These are phyloP conservation scores for Eimeria brunetti DNA, from an alignment of 169 alveolate genomes.

Conservation along the genomic window DNA sequence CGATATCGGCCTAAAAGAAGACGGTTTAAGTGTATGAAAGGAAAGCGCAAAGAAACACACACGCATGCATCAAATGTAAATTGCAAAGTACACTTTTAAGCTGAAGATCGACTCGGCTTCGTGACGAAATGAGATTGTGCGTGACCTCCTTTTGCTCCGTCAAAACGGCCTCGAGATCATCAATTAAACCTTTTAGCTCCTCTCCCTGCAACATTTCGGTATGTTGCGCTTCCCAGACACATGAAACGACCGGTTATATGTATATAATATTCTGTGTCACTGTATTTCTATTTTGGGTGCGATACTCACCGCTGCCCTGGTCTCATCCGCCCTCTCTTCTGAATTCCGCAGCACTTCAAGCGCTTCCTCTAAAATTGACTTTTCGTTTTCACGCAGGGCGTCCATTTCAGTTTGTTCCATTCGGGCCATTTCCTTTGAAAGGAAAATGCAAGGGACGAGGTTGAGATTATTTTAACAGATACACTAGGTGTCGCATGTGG, in stretches of 20 bases:
- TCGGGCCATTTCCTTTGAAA: neutral
- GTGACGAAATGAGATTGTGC: neutral
- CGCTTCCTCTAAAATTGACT: neutral
- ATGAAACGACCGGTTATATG: too few relatives aligned
- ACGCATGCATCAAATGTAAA: neutral
- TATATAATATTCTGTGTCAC: too few relatives aligned
- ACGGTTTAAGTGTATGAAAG: neutral
- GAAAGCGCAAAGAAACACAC: neutral
- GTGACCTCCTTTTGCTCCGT: conserved; percentile 21
- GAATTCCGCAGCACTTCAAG: neutral
- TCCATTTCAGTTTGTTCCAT: conserved; percentile 46
- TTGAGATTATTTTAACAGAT: neutral
- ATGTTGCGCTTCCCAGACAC: neutral
- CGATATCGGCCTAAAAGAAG: neutral
- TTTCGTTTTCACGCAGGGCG: neutral
- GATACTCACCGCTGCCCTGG: neutral
- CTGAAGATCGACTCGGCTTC: conserved; percentile 14
- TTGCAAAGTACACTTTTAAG: neutral
- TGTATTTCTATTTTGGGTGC: too few relatives aligned
- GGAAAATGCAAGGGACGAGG: neutral
- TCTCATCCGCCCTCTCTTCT: conserved; percentile 18
- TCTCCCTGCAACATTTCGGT: neutral
- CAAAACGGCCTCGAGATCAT: neutral
- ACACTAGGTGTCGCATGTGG: too few relatives aligned
- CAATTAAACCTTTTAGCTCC: conserved; percentile 4